Percentiles rank a stretch among this genome's conserved stretches.
Conservation (phyloP, 768 basidiomycete genomes). For the Kwoniella europaea region DNA sequence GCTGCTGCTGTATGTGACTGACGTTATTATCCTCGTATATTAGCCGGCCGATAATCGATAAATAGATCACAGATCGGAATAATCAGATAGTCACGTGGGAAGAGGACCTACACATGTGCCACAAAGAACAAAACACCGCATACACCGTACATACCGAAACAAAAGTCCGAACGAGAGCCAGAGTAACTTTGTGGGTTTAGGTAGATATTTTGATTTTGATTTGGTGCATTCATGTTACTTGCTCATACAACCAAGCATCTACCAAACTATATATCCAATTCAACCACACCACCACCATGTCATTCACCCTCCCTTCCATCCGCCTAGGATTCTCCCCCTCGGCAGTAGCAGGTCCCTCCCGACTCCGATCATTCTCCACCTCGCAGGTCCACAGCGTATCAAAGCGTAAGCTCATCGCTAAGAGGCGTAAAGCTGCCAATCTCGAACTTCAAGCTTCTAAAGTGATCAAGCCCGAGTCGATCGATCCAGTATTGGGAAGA, state of each 20-base stretch:
- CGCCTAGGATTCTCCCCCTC: constrained; percentile 7
- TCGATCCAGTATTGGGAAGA: constrained; percentile 38
- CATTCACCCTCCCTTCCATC: constrained; percentile 7
- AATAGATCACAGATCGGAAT: background rate
- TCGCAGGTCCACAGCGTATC: background rate
- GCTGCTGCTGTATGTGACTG: background rate
- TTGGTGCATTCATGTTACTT: no score
- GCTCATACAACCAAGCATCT: no score
- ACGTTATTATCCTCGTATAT: background rate
- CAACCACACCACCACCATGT: background rate
- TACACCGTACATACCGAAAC: background rate
- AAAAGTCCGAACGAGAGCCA: background rate
- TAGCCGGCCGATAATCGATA: background rate
- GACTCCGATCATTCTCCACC: background rate
- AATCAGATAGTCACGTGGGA: background rate
- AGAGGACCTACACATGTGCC: background rate
- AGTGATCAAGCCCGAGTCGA: constrained; percentile 56
- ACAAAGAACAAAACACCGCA: background rate
- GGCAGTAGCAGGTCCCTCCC: constrained; percentile 18
- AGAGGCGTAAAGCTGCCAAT: constrained; percentile 25
- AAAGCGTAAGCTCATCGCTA: constrained; percentile 24
- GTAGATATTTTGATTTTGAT: background rate
- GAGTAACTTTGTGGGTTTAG: background rate
- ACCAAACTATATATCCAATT: background rate
- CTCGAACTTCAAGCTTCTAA: constrained; percentile 41